Evolutionary conservation across 2,329 filamentous ascomycete genomes (phyloP), one percentile per base, ranked within the genome.

Genomic region (Karstenula rhodostoma): DNA sequence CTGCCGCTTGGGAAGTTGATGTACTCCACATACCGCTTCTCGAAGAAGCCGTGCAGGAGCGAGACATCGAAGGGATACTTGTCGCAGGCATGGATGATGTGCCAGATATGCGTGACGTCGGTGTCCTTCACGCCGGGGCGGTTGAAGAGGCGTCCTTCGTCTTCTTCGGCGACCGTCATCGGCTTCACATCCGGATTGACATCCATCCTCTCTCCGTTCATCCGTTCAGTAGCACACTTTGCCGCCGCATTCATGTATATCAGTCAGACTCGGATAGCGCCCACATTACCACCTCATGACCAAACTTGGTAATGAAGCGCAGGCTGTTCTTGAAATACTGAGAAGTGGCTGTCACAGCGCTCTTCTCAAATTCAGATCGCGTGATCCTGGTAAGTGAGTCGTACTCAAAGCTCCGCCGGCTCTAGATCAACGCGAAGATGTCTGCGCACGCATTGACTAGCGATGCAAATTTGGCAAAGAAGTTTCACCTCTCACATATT

Each of bases 31-130:
- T 42, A 56, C 62, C 59, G 58, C n/a, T 15, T 13, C 15, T 40
- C 22, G 43, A 62, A 62, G 56, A 59, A 60, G 17, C 29, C 49
- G 4, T 12, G 2, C 9, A 61, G 51, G 23, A 60, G n/a, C 4
- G 25, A 13, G 4, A 7, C 29, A 22, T 56, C n/a, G n/a, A 63
- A 56, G 27, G 54, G 47, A 25, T 56, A 62, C 23, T 62, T 62
- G 50, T 65, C 59, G n/a, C 47, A 54, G 8, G 47, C 55, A 12
- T 51, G 48, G 33, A 62, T 49, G 35, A 64, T 53, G 15, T 62
- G 23, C 62, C 60, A 62, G 22, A 62, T 57, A 8, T 43, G 35
- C 1, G 32, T 33, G 15, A 57, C 52, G 43, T 44, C 44, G 2
- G 48, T 54, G 29, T 46, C 17, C 22, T 13, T 25, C 22, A 54